Evolutionary conservation across 2,329 filamentous ascomycete genomes (phyloP), one percentile per base, ranked within the genome.

Genomic region (Fusarium sp.): DNA sequence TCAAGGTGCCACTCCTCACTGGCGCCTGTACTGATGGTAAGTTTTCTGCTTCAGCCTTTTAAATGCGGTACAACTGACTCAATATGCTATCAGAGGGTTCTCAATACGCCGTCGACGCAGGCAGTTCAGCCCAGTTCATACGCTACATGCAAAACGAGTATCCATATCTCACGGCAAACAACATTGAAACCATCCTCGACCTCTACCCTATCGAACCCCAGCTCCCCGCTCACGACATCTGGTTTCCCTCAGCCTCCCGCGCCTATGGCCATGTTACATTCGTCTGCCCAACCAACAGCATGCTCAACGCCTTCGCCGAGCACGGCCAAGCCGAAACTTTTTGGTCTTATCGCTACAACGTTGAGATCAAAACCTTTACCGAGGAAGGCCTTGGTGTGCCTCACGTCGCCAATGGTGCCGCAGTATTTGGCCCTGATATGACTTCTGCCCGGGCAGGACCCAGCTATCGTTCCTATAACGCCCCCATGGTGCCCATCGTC

Each of bases 261-360:
- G 78, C 78, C 27, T 82, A 80, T 65, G 80, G 78, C 50, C 80
- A 82, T 43, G 71, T 71, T 4, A 79, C 77, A 21, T 82, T 82
- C 54, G 74, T 75, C 61, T 82, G 80, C 61, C 79, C 78, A 2
- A 70, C 72, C 43, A 72, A 74, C 57, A 73, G 71, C 58, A 65
- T 82, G 50, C 73, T 82, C 46, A 65, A 74, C 51, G 71, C 72
- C 27, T 71, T 76, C 46, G 53, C 63, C 27, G 49, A 63, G 23
- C 44, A 63, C 37, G 57, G 57, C 19, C 38, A 64, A 8, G 45
- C 57, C n/a, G 46, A 66, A 7, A 55, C 46, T 37, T 63, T 76
- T 14, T 84, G 79, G 76, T 74, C 75, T 23, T 84, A 84, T 70
- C 78, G 77, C 35, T 84, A 79, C 74, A 78, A 82, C 70, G 79